Conservation (phyloP, 257 asterid genomes). For the Leonotis leonurus region DNA sequence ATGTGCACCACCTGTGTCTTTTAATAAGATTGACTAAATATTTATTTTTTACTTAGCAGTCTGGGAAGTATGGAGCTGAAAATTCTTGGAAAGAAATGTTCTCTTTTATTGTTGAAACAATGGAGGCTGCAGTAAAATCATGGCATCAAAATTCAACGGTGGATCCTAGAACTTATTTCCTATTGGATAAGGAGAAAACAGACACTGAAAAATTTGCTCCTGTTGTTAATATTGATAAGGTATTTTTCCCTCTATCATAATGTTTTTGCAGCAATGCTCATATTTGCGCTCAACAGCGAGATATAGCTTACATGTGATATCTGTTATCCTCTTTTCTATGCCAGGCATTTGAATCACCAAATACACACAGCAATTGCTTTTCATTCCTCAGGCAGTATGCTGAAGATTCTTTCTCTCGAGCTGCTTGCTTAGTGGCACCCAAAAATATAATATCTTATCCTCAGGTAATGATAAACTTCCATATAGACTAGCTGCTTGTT, state of each 20-base stretch:
- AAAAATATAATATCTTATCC: constrained; percentile 85
- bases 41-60: constrained; percentile 36
- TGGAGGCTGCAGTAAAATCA: constrained; percentile 77
- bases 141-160: constrained; percentile 85
- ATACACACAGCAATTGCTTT: constrained; percentile 74
- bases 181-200: constrained; percentile 66
- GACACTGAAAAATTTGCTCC: constrained; percentile 85
- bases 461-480: constrained; percentile 47
- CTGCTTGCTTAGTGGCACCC: constrained; percentile 79
- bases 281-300: background rate
- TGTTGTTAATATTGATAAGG: constrained; percentile 90
- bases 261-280: constrained; percentile 14
- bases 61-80: constrained; percentile 51
- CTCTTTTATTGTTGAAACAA: constrained; percentile 74
- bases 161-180: constrained; percentile 82
- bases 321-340: constrained; percentile 8
- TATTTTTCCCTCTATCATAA: constrained; percentile 9
- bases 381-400: constrained; percentile 90
- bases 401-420: constrained; percentile 76
- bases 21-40: constrained; percentile 9
- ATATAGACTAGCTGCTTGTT: background rate
- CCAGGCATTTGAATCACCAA: constrained; percentile 99
- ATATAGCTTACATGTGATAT: constrained; percentile 2
- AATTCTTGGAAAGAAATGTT: constrained; percentile 45
- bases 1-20: background rate